Percentiles rank a stretch among this genome's conserved stretches.
Evolutionary conservation across 768 basidiomycete species (phyloP).

Genomic region (Panellus pusillus): DNA sequence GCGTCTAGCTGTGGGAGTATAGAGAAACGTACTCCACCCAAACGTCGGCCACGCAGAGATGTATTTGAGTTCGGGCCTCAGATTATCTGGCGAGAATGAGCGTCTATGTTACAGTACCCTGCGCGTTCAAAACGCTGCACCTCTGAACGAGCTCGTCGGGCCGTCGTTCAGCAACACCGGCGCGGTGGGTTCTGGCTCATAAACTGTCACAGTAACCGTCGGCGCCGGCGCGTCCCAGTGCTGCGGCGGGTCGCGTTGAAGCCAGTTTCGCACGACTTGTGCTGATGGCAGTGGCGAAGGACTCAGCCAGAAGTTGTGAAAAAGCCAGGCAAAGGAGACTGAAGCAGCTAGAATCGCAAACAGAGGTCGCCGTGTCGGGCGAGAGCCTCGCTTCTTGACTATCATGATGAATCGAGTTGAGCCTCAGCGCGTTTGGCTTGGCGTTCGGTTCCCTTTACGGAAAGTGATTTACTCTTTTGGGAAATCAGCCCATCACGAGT

Average conservation of each 20-base stretch:
- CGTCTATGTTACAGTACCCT: not conserved
- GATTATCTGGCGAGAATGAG: not conserved
- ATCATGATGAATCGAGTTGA: no score
- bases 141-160: not conserved
- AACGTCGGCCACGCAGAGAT: constrained; percentile 1
- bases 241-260: no score
- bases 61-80: constrained; percentile 2
- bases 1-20: not conserved
- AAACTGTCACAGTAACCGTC: not conserved
- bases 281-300: no score
- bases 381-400: no score
- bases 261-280: no score
- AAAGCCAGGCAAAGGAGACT: no score
- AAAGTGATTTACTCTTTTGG: no score
- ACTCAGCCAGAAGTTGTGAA: no score
- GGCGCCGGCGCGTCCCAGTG: not conserved
- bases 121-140: not conserved
- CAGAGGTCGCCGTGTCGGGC: not conserved
- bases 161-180: not conserved
- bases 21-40: constrained; percentile 1
- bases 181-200: not conserved
- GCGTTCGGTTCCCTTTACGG: no score
- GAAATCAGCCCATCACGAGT: no score
- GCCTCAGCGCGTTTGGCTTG: no score
- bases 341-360: no score